phyloP scores from a whole-genome alignment of 495 filamentous ascomycete genomes.

The Diplogelasinospora grovesii region DNA sequence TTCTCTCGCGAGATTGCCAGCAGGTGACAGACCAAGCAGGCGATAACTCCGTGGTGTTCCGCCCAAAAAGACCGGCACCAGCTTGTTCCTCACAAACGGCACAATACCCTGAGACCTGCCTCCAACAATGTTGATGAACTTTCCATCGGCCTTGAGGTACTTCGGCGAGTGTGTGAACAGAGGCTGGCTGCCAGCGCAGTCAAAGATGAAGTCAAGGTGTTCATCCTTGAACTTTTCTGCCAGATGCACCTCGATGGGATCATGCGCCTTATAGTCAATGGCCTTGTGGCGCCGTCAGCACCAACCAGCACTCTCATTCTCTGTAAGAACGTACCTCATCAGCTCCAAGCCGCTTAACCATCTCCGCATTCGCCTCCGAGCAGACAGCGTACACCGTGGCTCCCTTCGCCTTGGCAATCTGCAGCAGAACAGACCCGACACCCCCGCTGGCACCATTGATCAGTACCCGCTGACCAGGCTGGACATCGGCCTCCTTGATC shows the following conservation, averaged over 20 bases:
- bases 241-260: constrained; percentile 20
- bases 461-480: constrained; percentile 21
- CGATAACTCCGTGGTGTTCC: constrained; percentile 31
- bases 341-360: constrained; percentile 31
- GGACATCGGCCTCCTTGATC: constrained; percentile 10
- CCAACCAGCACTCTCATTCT: background rate
- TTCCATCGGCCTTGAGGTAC: constrained; percentile 32
- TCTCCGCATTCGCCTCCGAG: constrained; percentile 19
- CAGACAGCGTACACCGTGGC: constrained; percentile 30
- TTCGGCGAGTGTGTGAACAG: constrained; percentile 24
- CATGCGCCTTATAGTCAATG: constrained; percentile 29
- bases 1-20: constrained; percentile 17
- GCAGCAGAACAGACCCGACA: constrained; percentile 33
- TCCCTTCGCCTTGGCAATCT: constrained; percentile 29
- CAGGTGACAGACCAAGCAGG: constrained; percentile 25
- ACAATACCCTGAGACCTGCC: constrained; percentile 22
- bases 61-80: constrained; percentile 29
- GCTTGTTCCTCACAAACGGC: constrained; percentile 25
- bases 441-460: constrained; percentile 43
- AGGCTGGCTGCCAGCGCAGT: constrained; percentile 30
- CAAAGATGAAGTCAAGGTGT: constrained; percentile 34
- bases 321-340: constrained; percentile 25
- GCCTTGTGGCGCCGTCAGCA: constrained; percentile 15
- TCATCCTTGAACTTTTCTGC: constrained; percentile 19
- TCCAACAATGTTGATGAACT: constrained; percentile 32